Conservation (phyloP, 148 eudicot species). For the Rhododendron vialii region DNA sequence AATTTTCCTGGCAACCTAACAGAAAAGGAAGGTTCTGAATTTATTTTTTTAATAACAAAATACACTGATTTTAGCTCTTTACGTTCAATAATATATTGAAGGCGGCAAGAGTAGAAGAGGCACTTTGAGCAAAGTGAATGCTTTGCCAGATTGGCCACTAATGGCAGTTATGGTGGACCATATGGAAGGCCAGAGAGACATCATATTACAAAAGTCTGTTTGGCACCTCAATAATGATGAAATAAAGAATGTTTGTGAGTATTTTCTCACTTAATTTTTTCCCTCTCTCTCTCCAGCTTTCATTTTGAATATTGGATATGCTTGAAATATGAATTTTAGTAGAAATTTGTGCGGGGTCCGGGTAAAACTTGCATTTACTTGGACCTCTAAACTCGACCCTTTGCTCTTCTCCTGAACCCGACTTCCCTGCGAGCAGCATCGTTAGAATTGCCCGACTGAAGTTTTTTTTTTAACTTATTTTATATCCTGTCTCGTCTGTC, state of each 20-base stretch:
- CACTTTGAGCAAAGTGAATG: conserved; percentile 31
- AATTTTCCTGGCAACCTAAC: background rate
- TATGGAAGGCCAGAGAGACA: conserved; percentile 69
- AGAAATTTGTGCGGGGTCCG: background rate
- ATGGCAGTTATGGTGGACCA: conserved; percentile 85
- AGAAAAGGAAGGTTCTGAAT: background rate
- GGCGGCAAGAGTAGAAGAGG: conserved; percentile 26
- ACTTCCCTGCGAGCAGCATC: background rate
- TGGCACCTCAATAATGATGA: conserved; percentile 80
- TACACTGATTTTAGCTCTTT: background rate
- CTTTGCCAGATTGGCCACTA: conserved; percentile 24
- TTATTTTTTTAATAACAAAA: background rate
- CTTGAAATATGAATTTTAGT: background rate
- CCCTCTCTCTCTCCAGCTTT: background rate
- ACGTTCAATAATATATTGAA: conserved; percentile 1
- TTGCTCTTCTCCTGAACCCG: background rate
- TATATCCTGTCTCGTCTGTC: background rate
- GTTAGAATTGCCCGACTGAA: too few species aligned
- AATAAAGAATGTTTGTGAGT: conserved; percentile 83
- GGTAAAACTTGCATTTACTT: background rate
- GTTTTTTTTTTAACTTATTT: background rate
- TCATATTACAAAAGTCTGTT: conserved; percentile 59
- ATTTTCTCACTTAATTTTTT: background rate
- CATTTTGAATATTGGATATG: background rate
- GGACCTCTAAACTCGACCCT: background rate